Conservation (phyloP, 352 stramenopile genomes). For the Phytophthora boehmeriae region DNA sequence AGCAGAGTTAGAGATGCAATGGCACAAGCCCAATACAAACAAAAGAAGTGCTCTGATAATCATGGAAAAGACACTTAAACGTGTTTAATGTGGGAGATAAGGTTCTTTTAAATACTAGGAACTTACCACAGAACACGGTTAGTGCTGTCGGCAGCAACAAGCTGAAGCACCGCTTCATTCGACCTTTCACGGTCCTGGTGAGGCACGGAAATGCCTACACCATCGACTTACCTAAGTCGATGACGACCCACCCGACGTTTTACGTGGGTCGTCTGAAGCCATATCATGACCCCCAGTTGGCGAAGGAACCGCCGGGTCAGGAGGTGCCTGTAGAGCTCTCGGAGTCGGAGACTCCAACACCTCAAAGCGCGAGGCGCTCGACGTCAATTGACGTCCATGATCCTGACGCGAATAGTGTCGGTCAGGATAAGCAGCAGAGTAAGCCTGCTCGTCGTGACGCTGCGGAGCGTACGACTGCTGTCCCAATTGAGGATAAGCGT, state of each 20-base stretch:
- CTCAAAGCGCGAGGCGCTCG: no score
- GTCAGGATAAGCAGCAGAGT: no score
- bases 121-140: constrained; percentile 10
- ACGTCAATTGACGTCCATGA: no score
- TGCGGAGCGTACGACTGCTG: no score
- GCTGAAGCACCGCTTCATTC: constrained; percentile 24
- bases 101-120: constrained; percentile 9
- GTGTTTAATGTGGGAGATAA: constrained; percentile 8
- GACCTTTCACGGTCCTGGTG: constrained; percentile 8
- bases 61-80: constrained; percentile 10
- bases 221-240: constrained; percentile 9
- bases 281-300: constrained; percentile 10
- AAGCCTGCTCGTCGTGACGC: no score
- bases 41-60: constrained; percentile 5
- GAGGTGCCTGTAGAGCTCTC: no score
- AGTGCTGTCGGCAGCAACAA: constrained; percentile 12
- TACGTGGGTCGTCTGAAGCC: constrained; percentile 34
- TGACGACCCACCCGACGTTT: constrained; percentile 29
- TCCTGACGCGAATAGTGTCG: no score
- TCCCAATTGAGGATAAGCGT: no score
- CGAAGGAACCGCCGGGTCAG: no score
- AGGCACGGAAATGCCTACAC: background rate
- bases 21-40: background rate
- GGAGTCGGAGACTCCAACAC: no score
- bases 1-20: background rate